Percentiles rank a stretch among this genome's conserved stretches.
Evolutionary conservation across 257 asterid species (phyloP).

Genomic region (Scutellaria galericulata): DNA sequence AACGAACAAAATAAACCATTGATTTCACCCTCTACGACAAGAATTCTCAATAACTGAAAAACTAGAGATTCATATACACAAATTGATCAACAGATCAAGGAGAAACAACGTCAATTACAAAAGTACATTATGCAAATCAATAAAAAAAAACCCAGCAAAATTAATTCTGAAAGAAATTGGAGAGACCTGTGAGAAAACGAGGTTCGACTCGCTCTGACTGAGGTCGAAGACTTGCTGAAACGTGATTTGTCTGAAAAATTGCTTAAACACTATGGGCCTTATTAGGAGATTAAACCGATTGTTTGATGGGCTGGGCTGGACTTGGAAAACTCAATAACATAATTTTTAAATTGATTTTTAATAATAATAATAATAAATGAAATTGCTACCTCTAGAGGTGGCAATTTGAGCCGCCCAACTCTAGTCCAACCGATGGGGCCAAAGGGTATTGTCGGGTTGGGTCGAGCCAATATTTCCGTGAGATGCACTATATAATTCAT

Average conservation of each 20-base stretch:
- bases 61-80: slow-evolving; percentile 6
- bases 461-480: too few relatives aligned
- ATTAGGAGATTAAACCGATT: too few relatives aligned
- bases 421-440: too few relatives aligned
- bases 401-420: too few relatives aligned
- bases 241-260: neutral
- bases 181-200: slow-evolving; percentile 39
- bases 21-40: slow-evolving; percentile 7
- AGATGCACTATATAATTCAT: too few relatives aligned
- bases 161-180: neutral
- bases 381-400: too few relatives aligned
- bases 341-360: too few relatives aligned
- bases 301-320: too few relatives aligned
- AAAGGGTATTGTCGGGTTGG: too few relatives aligned
- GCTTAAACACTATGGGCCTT: neutral
- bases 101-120: neutral
- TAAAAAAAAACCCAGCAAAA: neutral
- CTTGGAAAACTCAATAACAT: too few relatives aligned
- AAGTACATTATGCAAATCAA: neutral
- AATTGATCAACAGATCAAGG: neutral
- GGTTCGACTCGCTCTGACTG: neutral
- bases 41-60: slow-evolving; percentile 9
- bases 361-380: too few relatives aligned
- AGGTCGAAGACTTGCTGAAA: neutral
- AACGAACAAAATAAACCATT: neutral